Evolutionary conservation across 2,329 filamentous ascomycete genomes (phyloP).

Genomic region (Nakataea oryzae): DNA sequence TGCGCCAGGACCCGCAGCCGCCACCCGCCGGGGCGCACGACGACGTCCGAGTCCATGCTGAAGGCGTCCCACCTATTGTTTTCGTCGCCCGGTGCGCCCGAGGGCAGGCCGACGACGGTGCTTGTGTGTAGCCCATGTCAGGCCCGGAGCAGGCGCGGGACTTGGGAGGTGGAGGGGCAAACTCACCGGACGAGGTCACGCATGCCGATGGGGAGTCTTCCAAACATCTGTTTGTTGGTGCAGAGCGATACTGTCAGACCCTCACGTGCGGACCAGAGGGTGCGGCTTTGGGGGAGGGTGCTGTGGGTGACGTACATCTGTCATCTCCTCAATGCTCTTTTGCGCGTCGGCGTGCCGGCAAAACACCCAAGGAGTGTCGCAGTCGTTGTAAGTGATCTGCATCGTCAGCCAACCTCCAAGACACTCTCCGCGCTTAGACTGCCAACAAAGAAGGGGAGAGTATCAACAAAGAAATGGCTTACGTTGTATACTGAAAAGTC

Average conservation of each 20-base stretch:
- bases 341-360: not conserved
- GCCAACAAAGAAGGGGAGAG: not conserved
- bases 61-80: not conserved
- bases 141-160: not conserved
- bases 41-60: not conserved
- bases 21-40: conserved; percentile 1
- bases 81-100: not conserved
- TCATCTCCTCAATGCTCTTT: conserved; percentile 1
- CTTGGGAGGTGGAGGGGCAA: not conserved
- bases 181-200: conserved; percentile 1
- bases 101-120: not conserved
- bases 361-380: conserved; percentile 1
- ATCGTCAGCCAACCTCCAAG: not conserved
- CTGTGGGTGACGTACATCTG: not conserved
- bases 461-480: too few relatives aligned
- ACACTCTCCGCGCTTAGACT: not conserved
- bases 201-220: not conserved
- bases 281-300: too few relatives aligned
- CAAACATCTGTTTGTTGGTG: not conserved
- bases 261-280: not conserved
- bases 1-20: not conserved
- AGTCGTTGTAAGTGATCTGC: not conserved
- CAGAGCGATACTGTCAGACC: not conserved
- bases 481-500: not conserved
- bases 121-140: not conserved